Percentiles rank a stretch among this genome's conserved stretches.
These are phyloP conservation scores for Ogataea nonfermentans DNA, from an alignment of 805 yeast species.

Conservation along the genomic window DNA sequence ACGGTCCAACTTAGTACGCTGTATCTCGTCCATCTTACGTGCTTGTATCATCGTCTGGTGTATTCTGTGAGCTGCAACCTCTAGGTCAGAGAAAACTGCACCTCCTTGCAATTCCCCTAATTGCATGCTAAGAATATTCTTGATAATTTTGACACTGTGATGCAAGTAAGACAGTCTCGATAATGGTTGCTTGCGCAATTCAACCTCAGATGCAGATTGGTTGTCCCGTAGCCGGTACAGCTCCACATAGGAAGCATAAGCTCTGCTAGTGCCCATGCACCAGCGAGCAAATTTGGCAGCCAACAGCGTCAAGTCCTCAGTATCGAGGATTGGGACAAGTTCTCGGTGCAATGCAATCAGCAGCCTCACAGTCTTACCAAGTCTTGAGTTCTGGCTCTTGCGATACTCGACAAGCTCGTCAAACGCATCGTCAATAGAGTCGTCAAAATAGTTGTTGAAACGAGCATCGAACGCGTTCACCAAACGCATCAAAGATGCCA, in stretches of 20 bases:
- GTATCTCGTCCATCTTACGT: slow-evolving; percentile 23
- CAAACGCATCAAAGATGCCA: slow-evolving; percentile 22
- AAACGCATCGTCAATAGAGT: slow-evolving; percentile 26
- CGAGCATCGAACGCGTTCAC: slow-evolving; percentile 28
- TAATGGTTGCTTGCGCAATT: slow-evolving; percentile 32
- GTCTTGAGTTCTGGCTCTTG: slow-evolving; percentile 19
- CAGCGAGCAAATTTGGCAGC: slow-evolving; percentile 25
- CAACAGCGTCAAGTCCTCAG: slow-evolving; percentile 14
- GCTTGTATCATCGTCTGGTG: slow-evolving; percentile 19
- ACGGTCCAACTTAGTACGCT: slow-evolving; percentile 19
- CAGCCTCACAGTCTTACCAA: slow-evolving; percentile 16
- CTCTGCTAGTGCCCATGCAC: slow-evolving; percentile 19
- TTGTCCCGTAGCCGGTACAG: slow-evolving; percentile 23
- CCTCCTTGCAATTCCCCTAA: slow-evolving; percentile 20
- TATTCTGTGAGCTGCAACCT: slow-evolving; percentile 23
- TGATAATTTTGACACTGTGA: slow-evolving; percentile 23
- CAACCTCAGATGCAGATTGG: slow-evolving; percentile 29
- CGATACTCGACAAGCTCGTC: slow-evolving; percentile 22
- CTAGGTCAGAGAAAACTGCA: slow-evolving; percentile 25
- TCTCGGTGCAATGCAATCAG: slow-evolving; percentile 22
- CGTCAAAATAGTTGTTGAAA: slow-evolving; percentile 31
- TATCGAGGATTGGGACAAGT: slow-evolving; percentile 13
- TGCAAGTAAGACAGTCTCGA: slow-evolving; percentile 29
- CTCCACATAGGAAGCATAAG: slow-evolving; percentile 25
- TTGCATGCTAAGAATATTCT: slow-evolving; percentile 21